Percentiles rank a stretch among this genome's conserved stretches.
Conservation (phyloP, 2,329 filamentous ascomycete species). For the Venturia carpophila region DNA sequence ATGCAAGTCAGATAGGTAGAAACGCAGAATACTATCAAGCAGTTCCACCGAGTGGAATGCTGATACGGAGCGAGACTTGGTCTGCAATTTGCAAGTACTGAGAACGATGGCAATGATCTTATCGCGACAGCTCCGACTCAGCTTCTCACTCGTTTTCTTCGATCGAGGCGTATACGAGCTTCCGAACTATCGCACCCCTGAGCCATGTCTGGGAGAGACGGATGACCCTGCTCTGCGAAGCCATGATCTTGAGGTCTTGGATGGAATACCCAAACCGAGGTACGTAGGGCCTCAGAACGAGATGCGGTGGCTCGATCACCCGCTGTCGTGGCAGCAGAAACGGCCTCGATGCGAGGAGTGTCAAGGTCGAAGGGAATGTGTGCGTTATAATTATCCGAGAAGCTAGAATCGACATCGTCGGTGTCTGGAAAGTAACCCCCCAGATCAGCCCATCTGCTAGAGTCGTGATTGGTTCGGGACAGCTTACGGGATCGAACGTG, state of each 20-base stretch:
- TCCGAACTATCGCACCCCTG: conserved; percentile 26
- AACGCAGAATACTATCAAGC: conserved; percentile 54
- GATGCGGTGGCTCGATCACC: conserved; percentile 20
- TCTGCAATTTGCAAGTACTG: conserved; percentile 46
- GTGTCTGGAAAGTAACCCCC: conserved; percentile 25
- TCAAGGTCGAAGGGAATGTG: conserved; percentile 35
- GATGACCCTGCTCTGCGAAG: conserved; percentile 30
- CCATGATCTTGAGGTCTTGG: conserved; percentile 28
- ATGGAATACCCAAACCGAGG: conserved; percentile 40
- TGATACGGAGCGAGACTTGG: conserved; percentile 46
- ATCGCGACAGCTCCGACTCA: conserved; percentile 43
- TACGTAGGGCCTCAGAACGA: conserved; percentile 30
- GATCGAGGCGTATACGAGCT: conserved; percentile 28
- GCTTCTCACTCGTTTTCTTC: conserved; percentile 35
- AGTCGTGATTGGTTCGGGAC: conserved; percentile 15
- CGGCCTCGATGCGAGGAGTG: conserved; percentile 16
- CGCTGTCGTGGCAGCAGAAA: conserved; percentile 21
- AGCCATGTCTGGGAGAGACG: conserved; percentile 32
- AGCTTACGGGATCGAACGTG: conserved; percentile 44
- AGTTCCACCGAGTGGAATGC: conserved; percentile 56
- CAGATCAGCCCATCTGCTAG: background rate
- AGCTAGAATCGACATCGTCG: conserved; percentile 38
- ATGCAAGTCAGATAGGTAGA: conserved; percentile 46
- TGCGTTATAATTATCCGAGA: conserved; percentile 40
- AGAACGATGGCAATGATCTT: conserved; percentile 57